Conservation (phyloP, 768 basidiomycete genomes). For the Termitomyces eurrhizus region DNA sequence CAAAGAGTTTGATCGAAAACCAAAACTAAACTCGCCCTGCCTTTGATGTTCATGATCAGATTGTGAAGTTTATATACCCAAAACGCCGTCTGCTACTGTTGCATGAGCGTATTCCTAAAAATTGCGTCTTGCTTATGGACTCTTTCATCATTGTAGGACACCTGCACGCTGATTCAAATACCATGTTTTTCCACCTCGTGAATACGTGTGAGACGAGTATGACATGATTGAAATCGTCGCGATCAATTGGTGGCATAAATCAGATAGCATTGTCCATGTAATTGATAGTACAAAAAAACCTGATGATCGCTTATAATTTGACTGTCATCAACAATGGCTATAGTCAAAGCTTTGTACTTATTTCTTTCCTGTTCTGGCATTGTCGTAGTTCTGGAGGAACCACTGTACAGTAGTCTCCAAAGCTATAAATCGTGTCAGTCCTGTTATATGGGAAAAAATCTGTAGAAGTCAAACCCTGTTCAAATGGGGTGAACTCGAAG, state of each 20-base stretch:
- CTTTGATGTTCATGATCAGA: not conserved
- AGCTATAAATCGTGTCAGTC: conserved; percentile 37
- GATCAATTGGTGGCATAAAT: not conserved
- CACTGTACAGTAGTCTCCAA: conserved; percentile 76
- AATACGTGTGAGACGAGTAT: not conserved
- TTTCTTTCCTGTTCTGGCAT: conserved; percentile 53
- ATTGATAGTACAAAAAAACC: not conserved
- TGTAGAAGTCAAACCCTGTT: conserved; percentile 52
- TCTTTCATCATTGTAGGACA: not conserved
- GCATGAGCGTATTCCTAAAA: not conserved
- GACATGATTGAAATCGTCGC: not conserved
- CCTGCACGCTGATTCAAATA: not conserved
- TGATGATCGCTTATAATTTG: not conserved
- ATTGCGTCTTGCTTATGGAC: conserved; percentile 1
- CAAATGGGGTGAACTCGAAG: conserved; percentile 92
- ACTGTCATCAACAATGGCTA: not conserved
- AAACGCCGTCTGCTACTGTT: not conserved
- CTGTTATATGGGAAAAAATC: not conserved
- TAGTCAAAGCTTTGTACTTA: not conserved
- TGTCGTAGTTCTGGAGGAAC: conserved; percentile 82
- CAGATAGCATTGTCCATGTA: not conserved
- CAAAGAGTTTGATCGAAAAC: conserved; percentile 73
- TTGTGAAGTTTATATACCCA: not conserved
- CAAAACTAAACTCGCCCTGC: conserved; percentile 54
- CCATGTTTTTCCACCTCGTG: not conserved